A percentile compares a stretch with the other conserved stretches of the same genome.
Conservation (phyloP, 164 flowering plant genomes). For the Aristolochia fimbriata region DNA sequence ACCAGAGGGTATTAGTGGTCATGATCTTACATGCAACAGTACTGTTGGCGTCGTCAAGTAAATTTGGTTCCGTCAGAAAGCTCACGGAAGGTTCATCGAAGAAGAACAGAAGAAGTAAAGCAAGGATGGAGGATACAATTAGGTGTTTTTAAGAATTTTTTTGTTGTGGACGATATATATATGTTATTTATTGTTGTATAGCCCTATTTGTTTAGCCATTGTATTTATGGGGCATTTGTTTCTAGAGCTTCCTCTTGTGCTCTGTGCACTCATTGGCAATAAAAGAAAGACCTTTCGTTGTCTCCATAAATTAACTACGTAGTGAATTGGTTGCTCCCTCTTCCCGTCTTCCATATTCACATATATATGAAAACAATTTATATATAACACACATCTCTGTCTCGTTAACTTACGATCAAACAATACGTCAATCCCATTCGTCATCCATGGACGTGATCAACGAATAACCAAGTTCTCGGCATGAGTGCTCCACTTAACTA, state of each 20-base stretch:
- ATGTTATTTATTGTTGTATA: background rate
- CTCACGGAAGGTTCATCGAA: background rate
- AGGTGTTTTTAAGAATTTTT: background rate
- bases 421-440: no score
- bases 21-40: background rate
- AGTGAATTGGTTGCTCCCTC: no score
- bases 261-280: conserved; percentile 1
- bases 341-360: no score
- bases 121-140: background rate
- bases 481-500: no score
- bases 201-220: background rate
- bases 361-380: no score
- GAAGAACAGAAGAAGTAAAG: background rate
- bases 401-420: no score
- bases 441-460: no score
- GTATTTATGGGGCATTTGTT: conserved; percentile 1
- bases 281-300: background rate
- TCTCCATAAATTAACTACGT: background rate
- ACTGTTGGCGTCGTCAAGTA: background rate
- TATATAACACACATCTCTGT: no score
- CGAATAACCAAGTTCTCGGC: no score
- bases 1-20: no score
- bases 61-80: background rate
- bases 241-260: background rate
- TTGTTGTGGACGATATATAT: background rate